Conservation (phyloP, 495 filamentous ascomycete genomes). For the Aspergillus bertholletiae region DNA sequence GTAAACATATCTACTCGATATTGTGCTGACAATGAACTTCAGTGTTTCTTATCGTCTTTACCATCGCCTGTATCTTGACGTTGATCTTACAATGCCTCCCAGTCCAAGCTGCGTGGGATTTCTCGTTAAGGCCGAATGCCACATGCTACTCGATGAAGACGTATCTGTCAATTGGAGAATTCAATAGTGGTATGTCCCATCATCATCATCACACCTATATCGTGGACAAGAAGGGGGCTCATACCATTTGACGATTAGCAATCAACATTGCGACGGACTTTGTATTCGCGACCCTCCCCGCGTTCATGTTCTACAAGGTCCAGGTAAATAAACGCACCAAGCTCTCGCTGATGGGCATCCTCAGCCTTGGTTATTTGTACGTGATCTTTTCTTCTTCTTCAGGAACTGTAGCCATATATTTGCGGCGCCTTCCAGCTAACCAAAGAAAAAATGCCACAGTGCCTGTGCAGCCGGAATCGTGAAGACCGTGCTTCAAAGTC, state of each 20-base stretch:
- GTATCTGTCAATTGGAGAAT: slow-evolving; percentile 14
- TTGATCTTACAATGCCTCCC: slow-evolving; percentile 19
- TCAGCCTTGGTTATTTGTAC: slow-evolving; percentile 8
- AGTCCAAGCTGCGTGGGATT: slow-evolving; percentile 15
- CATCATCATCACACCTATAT: neutral
- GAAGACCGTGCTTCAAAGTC: slow-evolving; percentile 6
- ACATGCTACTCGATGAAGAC: slow-evolving; percentile 12
- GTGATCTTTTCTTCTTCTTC: neutral
- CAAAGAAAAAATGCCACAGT: neutral
- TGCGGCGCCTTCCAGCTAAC: no score
- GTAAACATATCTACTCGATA: neutral
- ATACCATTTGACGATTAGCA: neutral
- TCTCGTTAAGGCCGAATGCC: neutral
- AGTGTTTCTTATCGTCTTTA: slow-evolving; percentile 16
- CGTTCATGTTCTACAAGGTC: slow-evolving; percentile 3
- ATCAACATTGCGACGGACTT: slow-evolving; percentile 8
- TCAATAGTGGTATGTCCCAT: slow-evolving; percentile 13
- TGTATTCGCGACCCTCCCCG: slow-evolving; percentile 6
- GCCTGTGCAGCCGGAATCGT: slow-evolving; percentile 10
- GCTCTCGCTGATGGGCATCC: slow-evolving; percentile 3
- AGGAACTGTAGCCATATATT: neutral
- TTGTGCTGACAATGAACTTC: neutral
- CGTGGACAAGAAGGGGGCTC: neutral
- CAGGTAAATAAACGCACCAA: slow-evolving; percentile 4
- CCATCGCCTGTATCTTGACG: slow-evolving; percentile 15